Base-by-base conservation (phyloP, 495 filamentous ascomycete species). In the Hyaloscypha variabilis region DNA sequence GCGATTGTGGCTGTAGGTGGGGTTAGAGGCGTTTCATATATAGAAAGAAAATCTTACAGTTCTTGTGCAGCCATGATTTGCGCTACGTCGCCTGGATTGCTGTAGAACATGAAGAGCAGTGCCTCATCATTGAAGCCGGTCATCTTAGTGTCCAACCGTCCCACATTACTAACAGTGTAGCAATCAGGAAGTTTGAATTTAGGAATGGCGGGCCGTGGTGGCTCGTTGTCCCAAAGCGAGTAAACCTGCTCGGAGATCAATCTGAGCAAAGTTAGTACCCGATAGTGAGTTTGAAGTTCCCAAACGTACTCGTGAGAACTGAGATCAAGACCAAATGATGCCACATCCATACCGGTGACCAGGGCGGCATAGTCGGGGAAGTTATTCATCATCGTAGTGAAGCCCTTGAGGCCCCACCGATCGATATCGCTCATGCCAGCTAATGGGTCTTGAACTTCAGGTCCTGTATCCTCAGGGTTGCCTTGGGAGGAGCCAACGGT, bases 21-120 rank as follows among this genome's bases (percentile, higher is more conserved):
- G 28, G 6, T 55, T 11, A 52, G 50, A 61, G 46, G n/a, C 30
- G 8, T 46, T 24, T 23, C 14, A 23, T 2, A 30, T 24, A 42
- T 39, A 42, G 11, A 3, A 10, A 21, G 26, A 13, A n/a, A 6
- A 25, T 21, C 83, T 73, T 78, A 90, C 82, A 97, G 81, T 75
- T 97, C 93, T 46, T 86, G 80, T 2, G 92, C 92, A 11, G 91
- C 94, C 65, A 92, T 76, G 67, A 96, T 90, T 76, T 97, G 94
- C 77, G 93, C 85, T 65, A 91, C 82, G 72, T 96, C 93, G 34
- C 87, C 80, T 2, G 93, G 91, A 77, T 91, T 90, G 77, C 88
- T 92, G 79, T 96, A 97, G 81, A 97, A 97, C 67, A 97, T 95
- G 80, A 89, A 93, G 75, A 97, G 93, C 61, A 97, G 81, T 0